Base-by-base conservation (phyloP, 2,329 filamentous ascomycete species). In the Huntiella savannae region DNA sequence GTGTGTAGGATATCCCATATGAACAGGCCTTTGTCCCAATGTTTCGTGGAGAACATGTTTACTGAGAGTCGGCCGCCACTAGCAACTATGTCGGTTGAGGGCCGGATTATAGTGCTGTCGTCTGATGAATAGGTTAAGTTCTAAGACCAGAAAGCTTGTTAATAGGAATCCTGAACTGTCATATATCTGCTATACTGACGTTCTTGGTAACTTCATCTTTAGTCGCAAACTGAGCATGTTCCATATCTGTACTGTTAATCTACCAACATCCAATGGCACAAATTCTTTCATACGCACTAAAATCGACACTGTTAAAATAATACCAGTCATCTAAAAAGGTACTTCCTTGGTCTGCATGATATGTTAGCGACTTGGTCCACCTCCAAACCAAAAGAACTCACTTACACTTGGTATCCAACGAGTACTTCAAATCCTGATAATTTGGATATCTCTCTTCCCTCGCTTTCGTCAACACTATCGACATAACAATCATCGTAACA, bases 1-100 rank as follows among this genome's bases (percentile, higher is more conserved):
- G 71, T 71, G 59, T 79, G 76, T 50, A 69, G 65, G 52, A 80
- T 64, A 55, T 80, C 75, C 54, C 80, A 80, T 54, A 80, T 62
- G 60, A 79, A 80, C n/a, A 80, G 68, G 0, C 76, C 77, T n/a
- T 56, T 60, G 54, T 74, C 59, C 58, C 78, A 80, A 39, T 69
- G 69, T 39, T 58, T 63, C 55, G 72, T 76, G 33, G 75, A 79
- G 50, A 73, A 66, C 47, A 79, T 61, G 11, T 76, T 73, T 11
- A 79, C 74, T 0, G 74, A 78, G 59, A 72, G 72, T 16, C 76
- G 73, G 42, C 75, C 76, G 0, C 66, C 73, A 2, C 67, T 67
- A 13, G 73, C 69, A 51, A 75, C 60, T 3, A 70, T 70, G 2
- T 53, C 51, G 22, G 62, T 63, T 2, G 54, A 51, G 2, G 65